phyloP scores from a whole-genome alignment of 139 green algal genomes.

The Chlamydomonas sp. region DNA sequence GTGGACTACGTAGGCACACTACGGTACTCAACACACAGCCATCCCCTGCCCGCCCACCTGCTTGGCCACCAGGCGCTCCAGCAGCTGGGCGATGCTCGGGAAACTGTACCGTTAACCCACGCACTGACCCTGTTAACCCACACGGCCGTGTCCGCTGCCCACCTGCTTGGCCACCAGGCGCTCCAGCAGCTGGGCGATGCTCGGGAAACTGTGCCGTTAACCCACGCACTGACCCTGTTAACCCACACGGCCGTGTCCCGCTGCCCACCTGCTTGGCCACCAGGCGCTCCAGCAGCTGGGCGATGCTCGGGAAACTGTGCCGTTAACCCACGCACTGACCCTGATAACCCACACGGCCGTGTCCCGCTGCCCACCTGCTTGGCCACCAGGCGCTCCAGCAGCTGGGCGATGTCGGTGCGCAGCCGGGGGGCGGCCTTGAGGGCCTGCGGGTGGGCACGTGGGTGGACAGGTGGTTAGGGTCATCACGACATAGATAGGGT shows the following conservation, averaged over 20 bases:
- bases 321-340: too few species aligned
- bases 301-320: conserved; percentile 25
- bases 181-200: conserved; percentile 64
- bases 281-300: conserved; percentile 72
- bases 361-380: conserved; percentile 53
- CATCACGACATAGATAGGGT: background rate
- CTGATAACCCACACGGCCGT: too few species aligned
- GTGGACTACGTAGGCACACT: too few species aligned
- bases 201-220: too few species aligned
- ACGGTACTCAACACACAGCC: too few species aligned
- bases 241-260: background rate
- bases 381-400: conserved; percentile 70
- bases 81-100: conserved; percentile 67
- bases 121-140: too few species aligned
- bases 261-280: conserved; percentile 59
- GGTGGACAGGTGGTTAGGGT: background rate
- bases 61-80: conserved; percentile 64
- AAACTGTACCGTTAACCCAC: too few species aligned
- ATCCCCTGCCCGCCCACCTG: conserved; percentile 40
- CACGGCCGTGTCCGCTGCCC: too few species aligned
- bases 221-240: too few species aligned
- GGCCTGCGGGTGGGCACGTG: conserved; percentile 15
- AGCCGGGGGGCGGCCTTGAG: conserved; percentile 64
- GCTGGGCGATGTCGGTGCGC: conserved; percentile 61
- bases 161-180: conserved; percentile 66